Evolutionary conservation across 129 eudicot genomes (phyloP).

Genomic region (Solidago caesia): DNA sequence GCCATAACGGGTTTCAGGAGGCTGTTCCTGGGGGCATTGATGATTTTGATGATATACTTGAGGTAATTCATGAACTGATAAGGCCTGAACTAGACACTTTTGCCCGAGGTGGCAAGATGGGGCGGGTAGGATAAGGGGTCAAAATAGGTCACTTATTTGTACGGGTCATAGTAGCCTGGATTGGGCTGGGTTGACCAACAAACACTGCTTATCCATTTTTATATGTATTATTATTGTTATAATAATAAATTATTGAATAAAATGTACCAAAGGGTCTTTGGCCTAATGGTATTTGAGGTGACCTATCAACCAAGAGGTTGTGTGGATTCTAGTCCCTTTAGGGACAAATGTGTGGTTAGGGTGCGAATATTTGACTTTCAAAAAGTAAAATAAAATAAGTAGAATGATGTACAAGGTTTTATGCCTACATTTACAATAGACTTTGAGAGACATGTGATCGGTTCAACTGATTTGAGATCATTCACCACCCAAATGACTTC

Average conservation of each 20-base stretch:
- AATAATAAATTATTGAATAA: no score
- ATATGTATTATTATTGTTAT: background rate
- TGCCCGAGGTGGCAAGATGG: background rate
- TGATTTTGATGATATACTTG: slow-evolving; percentile 88
- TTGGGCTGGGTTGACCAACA: slow-evolving; percentile 3
- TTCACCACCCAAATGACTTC: background rate
- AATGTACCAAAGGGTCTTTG: no score
- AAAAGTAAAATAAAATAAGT: no score
- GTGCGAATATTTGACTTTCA: no score
- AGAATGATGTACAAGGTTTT: background rate
- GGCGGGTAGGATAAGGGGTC: background rate
- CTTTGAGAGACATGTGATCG: no score
- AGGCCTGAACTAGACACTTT: slow-evolving; percentile 1
- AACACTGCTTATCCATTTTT: background rate
- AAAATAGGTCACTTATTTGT: background rate
- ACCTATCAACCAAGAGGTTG: no score
- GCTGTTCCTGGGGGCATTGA: slow-evolving; percentile 44
- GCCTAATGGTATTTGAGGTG: no score
- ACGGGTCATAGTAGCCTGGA: background rate
- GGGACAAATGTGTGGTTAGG: no score
- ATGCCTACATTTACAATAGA: background rate
- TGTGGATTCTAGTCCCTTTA: no score
- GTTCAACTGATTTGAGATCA: slow-evolving; percentile 3
- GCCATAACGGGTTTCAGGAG: slow-evolving; percentile 28
- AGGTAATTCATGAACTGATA: slow-evolving; percentile 46